Base-by-base conservation (phyloP, 805 yeast species). In the Ogataea saltuana region DNA sequence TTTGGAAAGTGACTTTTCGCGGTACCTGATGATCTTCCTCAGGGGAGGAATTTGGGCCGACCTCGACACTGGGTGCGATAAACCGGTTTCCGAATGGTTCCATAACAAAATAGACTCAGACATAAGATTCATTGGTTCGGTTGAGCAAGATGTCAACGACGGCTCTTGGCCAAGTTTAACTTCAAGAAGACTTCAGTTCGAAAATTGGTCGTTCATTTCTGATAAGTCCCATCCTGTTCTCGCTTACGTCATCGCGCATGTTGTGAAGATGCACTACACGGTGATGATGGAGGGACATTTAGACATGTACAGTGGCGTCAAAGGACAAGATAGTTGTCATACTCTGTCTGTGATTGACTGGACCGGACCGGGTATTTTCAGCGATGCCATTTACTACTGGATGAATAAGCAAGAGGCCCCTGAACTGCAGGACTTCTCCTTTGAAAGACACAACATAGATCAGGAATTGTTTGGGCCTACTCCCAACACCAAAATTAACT, bases 281-380 rank as follows among this genome's bases (percentile, higher is more conserved):
- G 72, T 81, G 44, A 68, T 74, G 49, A 51, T 56, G 17, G 63
- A 64, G 3, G 80, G 78, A 1, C 60, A 63, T 9, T 67, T 84
- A 34, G 42, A 43, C 32, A 49, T 49, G 53, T 49, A 34, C 30
- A 33, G 32, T 17, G 49, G 44, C 7, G 32, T 29, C 33, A 53
- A 58, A 58, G 54, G 70, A 37, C 64, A 74, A 0, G 59, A 69
- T 23, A 78, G 82, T 7, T 80, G 81, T 47, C 70, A 74, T 12
- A 88, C 88, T 12, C 76, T 80, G 19, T 85, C 81, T 54, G 79
- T 86, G 45, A 84, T 86, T 86, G 78, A 85, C 56, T 87, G 95
- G 95, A 86, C 97, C 0, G 97, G 97, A 1, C 95, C 97, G 0
- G 96, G 93, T 2, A 76, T 86, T 19, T 90, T 88, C 80, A 88